Base-by-base conservation (phyloP, 345 rosid genomes). In the Aegle marmelos region DNA sequence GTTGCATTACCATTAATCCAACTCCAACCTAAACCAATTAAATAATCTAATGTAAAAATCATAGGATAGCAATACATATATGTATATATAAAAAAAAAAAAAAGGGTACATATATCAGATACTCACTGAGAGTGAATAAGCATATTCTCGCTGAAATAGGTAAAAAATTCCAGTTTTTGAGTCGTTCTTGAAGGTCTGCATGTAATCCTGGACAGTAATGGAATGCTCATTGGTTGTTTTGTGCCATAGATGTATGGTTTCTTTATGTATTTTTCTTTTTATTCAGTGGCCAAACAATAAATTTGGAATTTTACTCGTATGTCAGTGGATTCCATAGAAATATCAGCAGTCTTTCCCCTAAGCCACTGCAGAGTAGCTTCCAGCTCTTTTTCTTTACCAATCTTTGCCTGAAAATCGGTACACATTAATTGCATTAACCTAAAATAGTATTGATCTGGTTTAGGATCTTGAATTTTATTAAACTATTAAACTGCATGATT, bases 1-100 rank as follows among this genome's bases (percentile, higher is more conserved):
- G 90, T 68, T 88, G 93, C n/a, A 89, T 72, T 28, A 89, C 68
- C 94, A 87, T 82, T 72, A 90, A 68, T 54, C 97, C 97, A 48
- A 85, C 71, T 22, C 91, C 92, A 17, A 86, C 78, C 97, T 92
- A 39, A 72, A 57, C 61, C 50, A 70, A 58, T 56, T 4, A 33
- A 25, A 58, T 17, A 30, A 48, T 57, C 31, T 54, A 33, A 41
- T 27, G 31, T 33, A 48, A 69, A 58, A 7, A 45, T n/a, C 28
- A 60, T 66, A 62, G 22, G 57, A 68, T 4, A 25, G 7, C 45
- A 39, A 13, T 45, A 45, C 50, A 45, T 9, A 45, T 3, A 13
- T 45, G 6, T 3, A 34, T 6, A 34, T 34, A 33, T 10, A 10
- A 9, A 2, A 9, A 41, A 41, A 41, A 41, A 10, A 11, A 41